Conservation (phyloP, 768 basidiomycete genomes). For the Amanita muscaria region DNA sequence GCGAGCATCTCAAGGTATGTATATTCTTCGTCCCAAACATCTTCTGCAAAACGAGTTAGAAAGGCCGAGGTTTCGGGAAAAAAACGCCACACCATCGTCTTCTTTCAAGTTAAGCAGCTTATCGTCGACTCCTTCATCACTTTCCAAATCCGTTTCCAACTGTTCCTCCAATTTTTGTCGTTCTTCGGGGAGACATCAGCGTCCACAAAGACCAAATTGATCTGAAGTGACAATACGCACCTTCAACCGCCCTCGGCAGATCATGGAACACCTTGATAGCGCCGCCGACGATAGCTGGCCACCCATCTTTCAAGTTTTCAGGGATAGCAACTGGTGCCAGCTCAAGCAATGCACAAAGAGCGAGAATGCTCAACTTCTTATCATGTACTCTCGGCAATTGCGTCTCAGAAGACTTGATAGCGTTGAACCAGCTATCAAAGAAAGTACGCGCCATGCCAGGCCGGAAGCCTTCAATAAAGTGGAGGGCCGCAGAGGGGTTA, state of each 20-base stretch:
- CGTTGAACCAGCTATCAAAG: slow-evolving; percentile 79
- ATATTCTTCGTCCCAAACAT: slow-evolving; percentile 87
- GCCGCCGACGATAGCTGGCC: slow-evolving; percentile 67
- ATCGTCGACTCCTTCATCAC: slow-evolving; percentile 44
- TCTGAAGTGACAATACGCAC: slow-evolving; percentile 25
- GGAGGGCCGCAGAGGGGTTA: slow-evolving; percentile 71
- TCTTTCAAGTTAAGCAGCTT: slow-evolving; percentile 54
- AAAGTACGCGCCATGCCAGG: slow-evolving; percentile 62
- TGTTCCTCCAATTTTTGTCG: slow-evolving; percentile 55
- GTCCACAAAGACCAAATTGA: slow-evolving; percentile 20
- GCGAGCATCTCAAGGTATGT: slow-evolving; percentile 84
- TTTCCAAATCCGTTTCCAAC: slow-evolving; percentile 28
- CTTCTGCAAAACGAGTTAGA: slow-evolving; percentile 38
- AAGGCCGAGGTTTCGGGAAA: neutral
- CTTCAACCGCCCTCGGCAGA: slow-evolving; percentile 66
- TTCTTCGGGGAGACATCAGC: slow-evolving; percentile 43
- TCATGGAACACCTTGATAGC: slow-evolving; percentile 68
- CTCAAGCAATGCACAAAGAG: slow-evolving; percentile 72
- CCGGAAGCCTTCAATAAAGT: slow-evolving; percentile 56
- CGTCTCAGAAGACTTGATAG: slow-evolving; percentile 44
- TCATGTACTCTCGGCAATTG: slow-evolving; percentile 82
- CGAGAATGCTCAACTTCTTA: slow-evolving; percentile 74
- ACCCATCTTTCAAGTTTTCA: slow-evolving; percentile 53
- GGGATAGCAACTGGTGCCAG: slow-evolving; percentile 51
- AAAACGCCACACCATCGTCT: slow-evolving; percentile 44